These are phyloP conservation scores for Bipolaris sorokiniana DNA, from an alignment of 2,329 filamentous ascomycete species.

Conservation along the genomic window DNA sequence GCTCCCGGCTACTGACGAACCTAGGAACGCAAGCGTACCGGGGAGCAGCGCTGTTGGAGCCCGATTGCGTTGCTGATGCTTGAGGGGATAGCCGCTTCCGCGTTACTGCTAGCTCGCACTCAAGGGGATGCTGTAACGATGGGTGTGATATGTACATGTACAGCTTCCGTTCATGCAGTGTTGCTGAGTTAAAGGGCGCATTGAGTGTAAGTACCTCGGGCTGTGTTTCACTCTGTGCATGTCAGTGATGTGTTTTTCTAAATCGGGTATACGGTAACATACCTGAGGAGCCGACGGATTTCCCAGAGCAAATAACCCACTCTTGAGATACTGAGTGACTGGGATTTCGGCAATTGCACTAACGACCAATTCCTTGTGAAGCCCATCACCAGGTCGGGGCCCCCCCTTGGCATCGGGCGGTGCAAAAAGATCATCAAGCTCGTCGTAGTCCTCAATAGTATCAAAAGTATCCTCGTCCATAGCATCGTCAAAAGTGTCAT, in stretches of 20 bases:
- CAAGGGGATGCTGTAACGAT: constrained; percentile 41
- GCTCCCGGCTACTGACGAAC: constrained; percentile 33
- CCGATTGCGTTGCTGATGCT: constrained; percentile 37
- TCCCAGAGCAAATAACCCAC: constrained; percentile 34
- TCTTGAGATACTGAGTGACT: constrained; percentile 36
- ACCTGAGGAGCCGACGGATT: constrained; percentile 28
- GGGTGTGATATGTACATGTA: constrained; percentile 48
- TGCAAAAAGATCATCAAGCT: constrained; percentile 47
- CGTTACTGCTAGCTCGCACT: constrained; percentile 47
- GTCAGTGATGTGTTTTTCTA: neutral
- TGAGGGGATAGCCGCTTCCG: constrained; percentile 43
- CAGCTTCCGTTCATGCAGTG: constrained; percentile 46
- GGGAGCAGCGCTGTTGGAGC: constrained; percentile 27
- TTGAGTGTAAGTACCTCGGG: constrained; percentile 39
- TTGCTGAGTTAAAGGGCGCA: constrained; percentile 47
- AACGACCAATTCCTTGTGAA: constrained; percentile 50
- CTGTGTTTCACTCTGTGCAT: constrained; percentile 15
- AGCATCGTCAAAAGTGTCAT: constrained; percentile 47
- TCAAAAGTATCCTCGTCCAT: constrained; percentile 50
- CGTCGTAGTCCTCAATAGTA: constrained; percentile 49
- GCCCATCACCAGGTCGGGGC: constrained; percentile 44
- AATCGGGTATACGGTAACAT: neutral
- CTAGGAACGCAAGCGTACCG: constrained; percentile 46
- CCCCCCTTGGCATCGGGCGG: constrained; percentile 39
- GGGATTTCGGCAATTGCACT: constrained; percentile 46